Evolutionary conservation across 192 early-diverging fungal genomes (phyloP), one percentile per base, ranked within the genome.

Genomic region (Kickxella alabastrina): DNA sequence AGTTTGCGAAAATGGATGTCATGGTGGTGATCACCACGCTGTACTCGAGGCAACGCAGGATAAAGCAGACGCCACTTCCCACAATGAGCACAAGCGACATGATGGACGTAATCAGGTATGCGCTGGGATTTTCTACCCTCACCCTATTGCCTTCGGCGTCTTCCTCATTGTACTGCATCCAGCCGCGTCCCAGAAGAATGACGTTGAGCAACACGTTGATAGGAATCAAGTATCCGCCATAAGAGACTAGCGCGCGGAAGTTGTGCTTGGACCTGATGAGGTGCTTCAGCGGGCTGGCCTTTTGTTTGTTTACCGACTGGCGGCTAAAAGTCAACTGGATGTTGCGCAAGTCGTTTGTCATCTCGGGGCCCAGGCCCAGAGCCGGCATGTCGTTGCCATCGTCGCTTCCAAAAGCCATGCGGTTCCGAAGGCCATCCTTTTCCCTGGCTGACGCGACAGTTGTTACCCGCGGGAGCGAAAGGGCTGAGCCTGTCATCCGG

Each of bases 181-280:
- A 76, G 23, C 73, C 73, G 22, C 67, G 65, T 2, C 62, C 73
- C 6, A 76, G 62, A 34, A 69, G 32, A 26, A 76, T 76, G 24
- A 76, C 67, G 24, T 76, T 76, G 31, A 76, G 67, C 37, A 76
- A 29, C 15, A 76, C 57, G 47, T 76, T 76, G 53, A 76, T 67
- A 2, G 73, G 73, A 27, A 76, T 56, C 26, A 76, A 37, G 44
- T 76, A 76, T 8, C 73, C 73, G 26, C 62, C 73, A 23, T 69
- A 76, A 4, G 73, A 62, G 23, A 76, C 73, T 49, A 76, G 26
- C 9, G 62, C 67, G 17, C 73, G 73, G 35, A 62, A 76, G 73
- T 76, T 76, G 67, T 76, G 67, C 28, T 52, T 57, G 12, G 73
- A 76, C 28, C 59, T 54, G 21, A 76, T 49, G 10, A 68, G 62